A percentile compares a stretch with the other conserved stretches of the same genome.
These are phyloP conservation scores for Anastatica hierochuntica DNA, from an alignment of 345 rosid genomes.

Conservation along the genomic window DNA sequence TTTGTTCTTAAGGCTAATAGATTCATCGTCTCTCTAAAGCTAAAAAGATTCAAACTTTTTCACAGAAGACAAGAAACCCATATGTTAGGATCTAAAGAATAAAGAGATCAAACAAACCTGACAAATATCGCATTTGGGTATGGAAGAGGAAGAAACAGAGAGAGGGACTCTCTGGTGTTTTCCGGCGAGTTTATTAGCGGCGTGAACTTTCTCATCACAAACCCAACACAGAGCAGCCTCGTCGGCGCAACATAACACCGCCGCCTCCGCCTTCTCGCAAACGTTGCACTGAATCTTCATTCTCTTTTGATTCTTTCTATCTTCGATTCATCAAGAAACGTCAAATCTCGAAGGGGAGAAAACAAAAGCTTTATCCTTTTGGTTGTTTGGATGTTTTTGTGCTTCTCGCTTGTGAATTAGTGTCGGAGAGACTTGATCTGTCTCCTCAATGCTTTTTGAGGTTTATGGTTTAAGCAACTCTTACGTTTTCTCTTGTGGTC, in stretches of 20 bases:
- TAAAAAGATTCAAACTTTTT: slow-evolving; percentile 1
- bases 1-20: background rate
- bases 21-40: background rate
- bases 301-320: background rate
- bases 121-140: slow-evolving; percentile 93
- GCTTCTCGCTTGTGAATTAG: background rate
- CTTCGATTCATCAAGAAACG: too few relatives aligned
- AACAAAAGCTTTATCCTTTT: background rate
- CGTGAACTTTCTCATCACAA: slow-evolving; percentile 86
- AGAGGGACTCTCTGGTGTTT: slow-evolving; percentile 94
- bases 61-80: background rate
- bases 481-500: slow-evolving; percentile 9
- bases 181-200: slow-evolving; percentile 91
- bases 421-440: slow-evolving; percentile 9
- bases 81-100: background rate
- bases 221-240: slow-evolving; percentile 95
- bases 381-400: background rate
- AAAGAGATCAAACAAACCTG: slow-evolving; percentile 32
- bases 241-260: slow-evolving; percentile 94
- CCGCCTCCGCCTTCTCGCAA: slow-evolving; percentile 88
- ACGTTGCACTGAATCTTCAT: slow-evolving; percentile 99
- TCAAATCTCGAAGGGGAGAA: background rate
- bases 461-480: slow-evolving; percentile 34
- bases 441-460: slow-evolving; percentile 4
- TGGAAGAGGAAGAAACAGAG: slow-evolving; percentile 49